Evolutionary conservation across 495 filamentous ascomycete genomes (phyloP).

Genomic region (Umbilicaria muhlenbergii): DNA sequence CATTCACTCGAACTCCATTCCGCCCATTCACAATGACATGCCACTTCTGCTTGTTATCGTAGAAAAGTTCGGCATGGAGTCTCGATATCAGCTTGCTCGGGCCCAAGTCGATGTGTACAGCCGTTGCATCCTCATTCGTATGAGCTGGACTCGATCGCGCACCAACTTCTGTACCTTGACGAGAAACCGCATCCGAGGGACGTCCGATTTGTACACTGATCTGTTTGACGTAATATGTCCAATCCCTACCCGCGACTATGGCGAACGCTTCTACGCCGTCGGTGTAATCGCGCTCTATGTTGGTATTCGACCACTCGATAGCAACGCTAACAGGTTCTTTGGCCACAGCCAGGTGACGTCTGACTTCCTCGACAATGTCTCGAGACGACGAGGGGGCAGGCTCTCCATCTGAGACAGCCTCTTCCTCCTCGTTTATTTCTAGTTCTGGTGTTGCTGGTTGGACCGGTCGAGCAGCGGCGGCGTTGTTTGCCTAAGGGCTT

Average conservation of each 20-base stretch:
- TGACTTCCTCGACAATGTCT: constrained; percentile 57
- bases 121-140: constrained; percentile 19
- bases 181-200: constrained; percentile 39
- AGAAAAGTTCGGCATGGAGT: constrained; percentile 73
- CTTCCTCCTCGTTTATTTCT: constrained; percentile 7
- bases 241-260: constrained; percentile 78
- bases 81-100: constrained; percentile 86
- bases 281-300: constrained; percentile 51
- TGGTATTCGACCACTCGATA: constrained; percentile 53
- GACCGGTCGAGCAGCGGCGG: background rate
- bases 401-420: constrained; percentile 25
- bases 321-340: constrained; percentile 49
- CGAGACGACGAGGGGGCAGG: constrained; percentile 30
- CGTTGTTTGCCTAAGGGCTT: constrained; percentile 5
- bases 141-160: constrained; percentile 31
- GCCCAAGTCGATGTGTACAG: constrained; percentile 81
- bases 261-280: constrained; percentile 78
- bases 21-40: constrained; percentile 73
- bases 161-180: constrained; percentile 26
- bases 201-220: constrained; percentile 74
- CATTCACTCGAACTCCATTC: constrained; percentile 76
- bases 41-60: constrained; percentile 59
- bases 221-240: constrained; percentile 86
- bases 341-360: constrained; percentile 47
- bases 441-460: constrained; percentile 2